These are phyloP conservation scores for Euphorbia schlechtendalii DNA, from an alignment of 441 rosid genomes.

Conservation along the genomic window DNA sequence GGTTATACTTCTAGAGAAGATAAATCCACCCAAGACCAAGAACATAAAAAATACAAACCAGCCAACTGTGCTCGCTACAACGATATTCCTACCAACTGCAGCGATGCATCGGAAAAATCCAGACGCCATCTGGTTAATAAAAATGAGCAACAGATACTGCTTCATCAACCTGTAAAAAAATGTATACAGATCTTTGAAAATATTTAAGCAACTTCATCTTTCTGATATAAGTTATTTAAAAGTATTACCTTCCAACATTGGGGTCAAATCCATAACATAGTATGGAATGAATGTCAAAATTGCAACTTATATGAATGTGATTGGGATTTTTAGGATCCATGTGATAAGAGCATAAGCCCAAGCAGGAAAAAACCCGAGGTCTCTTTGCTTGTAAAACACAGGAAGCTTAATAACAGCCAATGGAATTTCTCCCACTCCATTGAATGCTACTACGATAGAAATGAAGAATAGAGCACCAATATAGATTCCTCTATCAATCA, in stretches of 20 bases:
- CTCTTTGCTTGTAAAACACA: constrained; percentile 81
- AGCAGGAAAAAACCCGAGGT: constrained; percentile 61
- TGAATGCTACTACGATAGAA: constrained; percentile 48
- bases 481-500: constrained; percentile 49
- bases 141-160: constrained; percentile 49
- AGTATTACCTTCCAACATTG: constrained; percentile 51
- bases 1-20: constrained; percentile 53
- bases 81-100: constrained; percentile 57
- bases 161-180: constrained; percentile 52
- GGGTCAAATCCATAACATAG: constrained; percentile 76
- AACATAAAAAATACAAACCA: constrained; percentile 47
- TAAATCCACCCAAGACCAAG: constrained; percentile 64
- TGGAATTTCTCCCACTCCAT: constrained; percentile 71
- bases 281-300: constrained; percentile 53
- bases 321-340: constrained; percentile 77
- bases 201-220: constrained; percentile 2
- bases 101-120: constrained; percentile 60
- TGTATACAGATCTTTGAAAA: not conserved
- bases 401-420: constrained; percentile 76
- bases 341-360: constrained; percentile 72
- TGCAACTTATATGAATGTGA: constrained; percentile 50
- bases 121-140: constrained; percentile 66
- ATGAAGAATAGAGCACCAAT: constrained; percentile 60
- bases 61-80: constrained; percentile 72
- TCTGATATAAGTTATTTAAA: not conserved